These are phyloP conservation scores for Pistacia integerrima DNA, from an alignment of 345 rosid species.

Conservation along the genomic window DNA sequence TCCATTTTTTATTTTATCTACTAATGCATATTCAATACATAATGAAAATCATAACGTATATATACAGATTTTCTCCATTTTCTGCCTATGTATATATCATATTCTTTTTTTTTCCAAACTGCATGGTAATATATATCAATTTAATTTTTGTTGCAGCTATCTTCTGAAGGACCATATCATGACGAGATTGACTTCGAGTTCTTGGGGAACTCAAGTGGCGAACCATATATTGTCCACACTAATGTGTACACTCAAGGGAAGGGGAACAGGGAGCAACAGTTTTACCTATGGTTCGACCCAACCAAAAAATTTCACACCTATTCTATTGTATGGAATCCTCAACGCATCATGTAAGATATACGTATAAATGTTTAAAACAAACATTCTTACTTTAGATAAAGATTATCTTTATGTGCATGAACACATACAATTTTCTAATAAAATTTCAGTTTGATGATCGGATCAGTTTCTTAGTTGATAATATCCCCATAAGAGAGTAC, in stretches of 20 bases:
- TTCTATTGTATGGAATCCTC: constrained; percentile 59
- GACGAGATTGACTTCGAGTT: constrained; percentile 81
- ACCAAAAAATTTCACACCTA: constrained; percentile 64
- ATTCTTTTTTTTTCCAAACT: no score
- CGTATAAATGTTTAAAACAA: background rate
- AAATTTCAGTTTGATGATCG: background rate
- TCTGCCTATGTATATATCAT: no score
- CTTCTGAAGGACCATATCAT: constrained; percentile 43
- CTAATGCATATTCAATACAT: no score
- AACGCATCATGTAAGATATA: constrained; percentile 47
- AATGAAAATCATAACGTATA: no score
- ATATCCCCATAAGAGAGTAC: constrained; percentile 57
- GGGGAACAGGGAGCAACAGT: constrained; percentile 64
- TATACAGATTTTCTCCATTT: no score
- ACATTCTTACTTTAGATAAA: background rate
- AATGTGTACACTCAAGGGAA: constrained; percentile 63
- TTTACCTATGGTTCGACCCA: constrained; percentile 69
- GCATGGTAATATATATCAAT: no score
- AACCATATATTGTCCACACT: constrained; percentile 64
- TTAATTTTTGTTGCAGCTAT: constrained; percentile 36
- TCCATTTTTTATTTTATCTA: no score
- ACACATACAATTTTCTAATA: constrained; percentile 7
- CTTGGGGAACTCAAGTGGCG: constrained; percentile 58
- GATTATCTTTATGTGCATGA: background rate
- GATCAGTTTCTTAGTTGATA: constrained; percentile 55